Evolutionary conservation across 1,284 basidiomycete species (phyloP), one percentile per base, ranked within the genome.

Genomic region (Hypsizygus ulmarius): DNA sequence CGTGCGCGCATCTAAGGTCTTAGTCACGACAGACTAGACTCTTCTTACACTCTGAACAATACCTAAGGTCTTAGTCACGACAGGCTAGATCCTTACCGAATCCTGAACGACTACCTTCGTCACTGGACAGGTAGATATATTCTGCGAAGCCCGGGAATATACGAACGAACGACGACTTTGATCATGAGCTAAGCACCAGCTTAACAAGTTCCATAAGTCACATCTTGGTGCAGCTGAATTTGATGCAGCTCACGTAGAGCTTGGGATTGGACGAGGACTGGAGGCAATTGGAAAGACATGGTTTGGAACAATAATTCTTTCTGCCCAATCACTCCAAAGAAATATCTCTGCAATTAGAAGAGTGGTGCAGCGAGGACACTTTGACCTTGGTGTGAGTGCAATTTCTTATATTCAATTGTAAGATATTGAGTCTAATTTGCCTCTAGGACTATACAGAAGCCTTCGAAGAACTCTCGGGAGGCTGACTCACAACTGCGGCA

Each of bases 241-340:
- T 15, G 47, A 55, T 14, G 12, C 36, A 5, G 52, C 51, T 1
- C 45, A 53, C 4, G 32, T 42, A 1, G 27, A 47, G 11, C 16
- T 39, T 3, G 40, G 38, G 0, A 57, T 63, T 43, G 39, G 29
- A 1, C 58, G 57, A 5, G 65, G 66, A 0, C 55, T 68, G 2
- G 59, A 61, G 19, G 39, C 55, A 12, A 57, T 64, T 35, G 61
- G 64, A 21, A 64, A 64, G 45, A 67, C 64, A 32, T 54, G 58
- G 1, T 68, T 68, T 50, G 59, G 53, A 12, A 61, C 57, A 4
- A 47, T 64, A 4, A 54, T 63, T 37, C 46, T 51, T 9, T 39
- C 55, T 29, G 41, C 47, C 6, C 36, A 21, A 18, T 60, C 59
- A n/a, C 36, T 63, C 1, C 47, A 61, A 25, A 48, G 45, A 3